phyloP scores from a whole-genome alignment of 2,329 filamentous ascomycete genomes.

The Colletotrichum costaricense region DNA sequence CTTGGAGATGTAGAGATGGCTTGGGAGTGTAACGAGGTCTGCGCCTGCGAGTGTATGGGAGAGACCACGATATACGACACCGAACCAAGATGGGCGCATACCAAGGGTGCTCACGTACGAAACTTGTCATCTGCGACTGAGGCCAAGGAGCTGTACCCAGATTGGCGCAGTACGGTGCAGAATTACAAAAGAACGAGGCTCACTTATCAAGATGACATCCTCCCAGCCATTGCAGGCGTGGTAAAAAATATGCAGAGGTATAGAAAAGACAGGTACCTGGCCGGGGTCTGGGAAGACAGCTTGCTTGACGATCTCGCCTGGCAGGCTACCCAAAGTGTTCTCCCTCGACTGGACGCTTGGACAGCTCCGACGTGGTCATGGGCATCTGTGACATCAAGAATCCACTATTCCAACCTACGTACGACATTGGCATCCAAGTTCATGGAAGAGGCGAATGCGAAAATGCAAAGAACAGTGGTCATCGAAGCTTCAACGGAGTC shows the following conservation, averaged over 20 bases:
- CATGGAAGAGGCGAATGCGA: background rate
- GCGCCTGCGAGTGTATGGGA: conserved; percentile 33
- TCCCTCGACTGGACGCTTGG: background rate
- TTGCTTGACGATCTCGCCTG: conserved; percentile 30
- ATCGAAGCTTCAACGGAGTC: background rate
- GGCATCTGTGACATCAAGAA: background rate
- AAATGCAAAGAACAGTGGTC: background rate
- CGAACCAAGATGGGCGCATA: background rate
- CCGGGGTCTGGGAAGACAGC: conserved; percentile 31
- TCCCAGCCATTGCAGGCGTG: conserved; percentile 36
- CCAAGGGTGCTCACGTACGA: background rate
- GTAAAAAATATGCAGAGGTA: conserved; percentile 26
- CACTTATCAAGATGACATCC: conserved; percentile 33
- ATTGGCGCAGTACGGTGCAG: background rate
- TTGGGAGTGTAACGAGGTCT: background rate
- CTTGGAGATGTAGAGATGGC: background rate
- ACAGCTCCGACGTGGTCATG: background rate
- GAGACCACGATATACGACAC: conserved; percentile 10
- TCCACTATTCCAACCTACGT: background rate
- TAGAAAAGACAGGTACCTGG: conserved; percentile 17
- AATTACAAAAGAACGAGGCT: conserved; percentile 31
- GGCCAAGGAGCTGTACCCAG: background rate
- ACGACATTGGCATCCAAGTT: background rate
- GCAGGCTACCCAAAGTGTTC: conserved; percentile 8
- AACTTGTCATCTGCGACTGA: background rate